Evolutionary conservation across 2,329 filamentous ascomycete species (phyloP).

Genomic region (Lasiodiplodia citricola): DNA sequence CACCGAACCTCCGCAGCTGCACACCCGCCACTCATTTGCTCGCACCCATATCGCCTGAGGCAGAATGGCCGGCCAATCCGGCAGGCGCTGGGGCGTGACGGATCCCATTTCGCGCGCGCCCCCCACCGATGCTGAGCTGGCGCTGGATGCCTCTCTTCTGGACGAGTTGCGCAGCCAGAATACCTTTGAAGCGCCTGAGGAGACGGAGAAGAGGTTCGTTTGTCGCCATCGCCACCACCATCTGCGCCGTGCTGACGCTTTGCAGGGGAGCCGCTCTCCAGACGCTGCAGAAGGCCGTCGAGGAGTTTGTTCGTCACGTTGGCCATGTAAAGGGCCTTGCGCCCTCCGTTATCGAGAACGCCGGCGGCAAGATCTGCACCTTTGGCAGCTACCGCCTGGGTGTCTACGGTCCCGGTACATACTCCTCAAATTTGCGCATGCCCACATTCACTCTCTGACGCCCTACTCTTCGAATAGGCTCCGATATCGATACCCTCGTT

Average conservation of each 20-base stretch:
- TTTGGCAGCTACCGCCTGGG: constrained; percentile 95
- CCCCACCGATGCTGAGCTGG: constrained; percentile 77
- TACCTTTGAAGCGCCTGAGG: constrained; percentile 84
- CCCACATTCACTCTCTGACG: background rate
- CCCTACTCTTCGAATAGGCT: constrained; percentile 59
- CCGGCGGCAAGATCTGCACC: constrained; percentile 91
- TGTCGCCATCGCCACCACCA: background rate
- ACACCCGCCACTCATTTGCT: background rate
- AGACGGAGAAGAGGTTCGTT: constrained; percentile 78
- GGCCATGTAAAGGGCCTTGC: constrained; percentile 76
- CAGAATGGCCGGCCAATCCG: constrained; percentile 41
- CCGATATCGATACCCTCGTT: constrained; percentile 96
- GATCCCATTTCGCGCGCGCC: constrained; percentile 78
- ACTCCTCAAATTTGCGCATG: background rate
- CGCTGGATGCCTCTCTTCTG: constrained; percentile 78
- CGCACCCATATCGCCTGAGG: background rate
- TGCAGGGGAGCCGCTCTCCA: constrained; percentile 52
- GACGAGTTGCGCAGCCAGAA: constrained; percentile 86
- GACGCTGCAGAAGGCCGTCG: constrained; percentile 68
- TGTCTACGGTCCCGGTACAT: constrained; percentile 78
- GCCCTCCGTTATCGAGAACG: constrained; percentile 77
- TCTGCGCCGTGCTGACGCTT: constrained; percentile 30
- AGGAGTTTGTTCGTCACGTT: constrained; percentile 86
- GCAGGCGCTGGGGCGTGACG: constrained; percentile 71
- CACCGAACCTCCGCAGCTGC: background rate